Conservation (phyloP, 148 eudicot species). For the Rhododendron simsii region DNA sequence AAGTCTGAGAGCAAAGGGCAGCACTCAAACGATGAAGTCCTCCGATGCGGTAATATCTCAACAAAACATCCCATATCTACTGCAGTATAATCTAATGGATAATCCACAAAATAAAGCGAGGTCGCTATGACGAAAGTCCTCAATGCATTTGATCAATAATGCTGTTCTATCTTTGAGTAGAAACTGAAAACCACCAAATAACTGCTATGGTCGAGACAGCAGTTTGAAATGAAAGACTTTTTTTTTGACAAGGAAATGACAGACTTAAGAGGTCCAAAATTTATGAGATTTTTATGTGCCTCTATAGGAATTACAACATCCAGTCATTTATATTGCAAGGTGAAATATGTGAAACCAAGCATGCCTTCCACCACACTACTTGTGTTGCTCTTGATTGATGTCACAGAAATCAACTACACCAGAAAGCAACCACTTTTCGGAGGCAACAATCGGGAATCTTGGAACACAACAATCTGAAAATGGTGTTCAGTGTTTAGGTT, state of each 20-base stretch:
- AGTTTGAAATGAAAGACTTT: background rate
- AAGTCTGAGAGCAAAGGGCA: background rate
- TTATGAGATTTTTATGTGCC: background rate
- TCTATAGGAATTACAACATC: background rate
- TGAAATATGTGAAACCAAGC: background rate
- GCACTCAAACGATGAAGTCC: background rate
- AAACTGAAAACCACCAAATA: background rate
- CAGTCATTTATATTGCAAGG: background rate
- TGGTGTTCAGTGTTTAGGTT: background rate
- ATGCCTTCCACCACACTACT: background rate
- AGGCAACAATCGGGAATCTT: background rate
- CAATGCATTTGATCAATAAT: background rate
- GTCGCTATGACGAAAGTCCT: background rate
- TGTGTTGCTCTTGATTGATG: background rate
- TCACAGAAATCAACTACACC: background rate
- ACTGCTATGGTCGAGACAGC: background rate
- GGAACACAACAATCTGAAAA: background rate
- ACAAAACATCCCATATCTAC: background rate
- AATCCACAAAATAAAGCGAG: background rate
- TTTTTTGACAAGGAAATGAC: too few relatives aligned
- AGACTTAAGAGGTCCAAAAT: background rate
- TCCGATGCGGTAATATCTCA: background rate
- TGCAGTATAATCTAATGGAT: background rate
- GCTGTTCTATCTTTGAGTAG: background rate
- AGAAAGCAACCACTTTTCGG: background rate